A percentile compares a stretch with the other conserved stretches of the same genome.
phyloP scores from a whole-genome alignment of 352 stramenopile genomes.

The Pythium aphanidermatum region DNA sequence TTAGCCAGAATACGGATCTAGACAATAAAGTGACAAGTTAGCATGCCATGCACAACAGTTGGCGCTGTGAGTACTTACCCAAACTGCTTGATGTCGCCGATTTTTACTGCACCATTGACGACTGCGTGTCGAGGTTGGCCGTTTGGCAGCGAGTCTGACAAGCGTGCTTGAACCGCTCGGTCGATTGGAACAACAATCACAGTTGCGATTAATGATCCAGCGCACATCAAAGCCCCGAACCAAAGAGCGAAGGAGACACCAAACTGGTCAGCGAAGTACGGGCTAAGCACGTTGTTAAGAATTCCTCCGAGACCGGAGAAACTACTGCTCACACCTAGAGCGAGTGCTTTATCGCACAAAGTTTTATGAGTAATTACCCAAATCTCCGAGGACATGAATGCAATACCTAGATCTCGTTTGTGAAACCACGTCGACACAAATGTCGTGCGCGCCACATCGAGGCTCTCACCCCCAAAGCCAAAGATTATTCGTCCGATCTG shows the following conservation, averaged over 20 bases:
- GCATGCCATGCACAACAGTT: background rate
- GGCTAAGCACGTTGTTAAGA: constrained; percentile 71
- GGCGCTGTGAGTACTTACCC: constrained; percentile 6
- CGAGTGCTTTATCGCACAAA: constrained; percentile 34
- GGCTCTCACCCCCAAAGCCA: constrained; percentile 75
- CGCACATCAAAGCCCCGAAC: constrained; percentile 48
- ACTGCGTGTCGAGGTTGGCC: constrained; percentile 13
- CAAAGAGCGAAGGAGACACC: constrained; percentile 56
- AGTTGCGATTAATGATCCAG: constrained; percentile 32
- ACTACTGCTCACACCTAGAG: constrained; percentile 73
- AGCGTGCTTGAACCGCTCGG: constrained; percentile 9
- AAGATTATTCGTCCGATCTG: constrained; percentile 76
- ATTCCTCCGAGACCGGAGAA: constrained; percentile 67
- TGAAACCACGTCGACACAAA: constrained; percentile 81
- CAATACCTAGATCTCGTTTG: constrained; percentile 48
- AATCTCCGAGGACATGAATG: background rate
- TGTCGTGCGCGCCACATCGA: constrained; percentile 66
- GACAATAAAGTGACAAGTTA: background rate
- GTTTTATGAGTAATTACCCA: background rate
- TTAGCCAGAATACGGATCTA: constrained; percentile 61
- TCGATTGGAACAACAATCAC: constrained; percentile 57
- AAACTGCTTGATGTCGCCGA: constrained; percentile 42
- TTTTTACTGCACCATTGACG: constrained; percentile 13
- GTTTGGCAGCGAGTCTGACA: constrained; percentile 31
- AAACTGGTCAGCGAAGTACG: constrained; percentile 52